A percentile compares a stretch with the other conserved stretches of the same genome.
Evolutionary conservation across 2,329 filamentous ascomycete species (phyloP).

Genomic region (Colletotrichum liaoningense): DNA sequence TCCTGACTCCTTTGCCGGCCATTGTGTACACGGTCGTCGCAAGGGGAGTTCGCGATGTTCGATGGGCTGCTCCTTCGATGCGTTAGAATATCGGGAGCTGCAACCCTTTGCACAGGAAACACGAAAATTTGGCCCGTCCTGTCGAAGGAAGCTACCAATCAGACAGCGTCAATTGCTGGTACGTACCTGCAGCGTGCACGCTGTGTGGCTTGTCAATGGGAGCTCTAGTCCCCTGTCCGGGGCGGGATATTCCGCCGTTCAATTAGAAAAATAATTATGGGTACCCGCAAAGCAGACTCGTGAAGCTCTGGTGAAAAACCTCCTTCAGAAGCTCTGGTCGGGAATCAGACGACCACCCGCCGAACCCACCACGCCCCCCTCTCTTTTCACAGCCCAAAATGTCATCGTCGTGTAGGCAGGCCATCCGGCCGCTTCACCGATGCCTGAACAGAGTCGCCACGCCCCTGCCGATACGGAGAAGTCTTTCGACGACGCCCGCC

Average conservation of each 20-base stretch:
- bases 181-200: constrained; percentile 16
- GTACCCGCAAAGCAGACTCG: constrained; percentile 25
- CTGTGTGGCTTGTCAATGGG: neutral
- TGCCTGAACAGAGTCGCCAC: constrained; percentile 58
- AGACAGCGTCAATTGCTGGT: constrained; percentile 6
- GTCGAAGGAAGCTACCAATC: constrained; percentile 25
- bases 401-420: constrained; percentile 68
- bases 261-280: constrained; percentile 36
- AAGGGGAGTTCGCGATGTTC: constrained; percentile 18
- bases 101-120: constrained; percentile 21
- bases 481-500: constrained; percentile 46
- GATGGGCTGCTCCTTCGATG: constrained; percentile 13
- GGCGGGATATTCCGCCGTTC: constrained; percentile 35
- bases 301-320: constrained; percentile 29
- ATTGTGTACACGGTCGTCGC: constrained; percentile 41
- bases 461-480: constrained; percentile 42
- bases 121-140: constrained; percentile 36
- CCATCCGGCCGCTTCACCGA: constrained; percentile 66
- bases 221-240: constrained; percentile 26
- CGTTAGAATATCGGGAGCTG: neutral
- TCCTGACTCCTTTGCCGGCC: constrained; percentile 61
- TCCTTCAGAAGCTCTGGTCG: constrained; percentile 13
- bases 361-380: constrained; percentile 14
- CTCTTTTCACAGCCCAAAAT: constrained; percentile 49
- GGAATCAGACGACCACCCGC: neutral